Conservation (phyloP, 441 rosid genomes). For the Pelargonium citronellum region DNA sequence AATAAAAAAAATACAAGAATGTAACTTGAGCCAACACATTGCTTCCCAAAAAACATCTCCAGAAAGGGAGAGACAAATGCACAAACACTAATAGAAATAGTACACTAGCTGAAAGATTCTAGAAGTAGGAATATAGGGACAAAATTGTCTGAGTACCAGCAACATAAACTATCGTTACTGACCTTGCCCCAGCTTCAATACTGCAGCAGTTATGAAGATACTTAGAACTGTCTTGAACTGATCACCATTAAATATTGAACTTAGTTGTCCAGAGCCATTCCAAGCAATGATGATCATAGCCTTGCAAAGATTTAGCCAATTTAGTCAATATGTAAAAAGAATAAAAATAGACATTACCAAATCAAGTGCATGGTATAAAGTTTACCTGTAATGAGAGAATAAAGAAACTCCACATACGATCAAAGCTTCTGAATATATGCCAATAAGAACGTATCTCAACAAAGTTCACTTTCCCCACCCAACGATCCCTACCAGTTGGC, state of each 20-base stretch:
- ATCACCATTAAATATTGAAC: conserved; percentile 44
- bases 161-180: conserved; percentile 15
- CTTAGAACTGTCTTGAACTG: conserved; percentile 78
- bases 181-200: conserved; percentile 98
- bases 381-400: conserved; percentile 83
- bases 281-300: conserved; percentile 96
- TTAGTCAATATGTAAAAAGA: conserved; percentile 23
- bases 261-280: conserved; percentile 63
- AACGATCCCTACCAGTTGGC: conserved; percentile 52
- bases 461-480: conserved; percentile 97
- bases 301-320: conserved; percentile 33
- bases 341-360: neutral
- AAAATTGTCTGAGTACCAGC: neutral
- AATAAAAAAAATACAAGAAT: no score
- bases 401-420: conserved; percentile 98
- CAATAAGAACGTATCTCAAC: conserved; percentile 96
- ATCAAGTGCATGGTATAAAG: conserved; percentile 5
- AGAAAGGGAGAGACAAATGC: neutral
- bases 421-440: conserved; percentile 97
- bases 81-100: neutral
- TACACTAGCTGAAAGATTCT: neutral
- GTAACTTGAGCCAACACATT: neutral
- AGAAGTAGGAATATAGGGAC: neutral
- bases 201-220: conserved; percentile 91
- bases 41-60: neutral